Base-by-base conservation (phyloP, 345 rosid species). In the Salix viminalis region DNA sequence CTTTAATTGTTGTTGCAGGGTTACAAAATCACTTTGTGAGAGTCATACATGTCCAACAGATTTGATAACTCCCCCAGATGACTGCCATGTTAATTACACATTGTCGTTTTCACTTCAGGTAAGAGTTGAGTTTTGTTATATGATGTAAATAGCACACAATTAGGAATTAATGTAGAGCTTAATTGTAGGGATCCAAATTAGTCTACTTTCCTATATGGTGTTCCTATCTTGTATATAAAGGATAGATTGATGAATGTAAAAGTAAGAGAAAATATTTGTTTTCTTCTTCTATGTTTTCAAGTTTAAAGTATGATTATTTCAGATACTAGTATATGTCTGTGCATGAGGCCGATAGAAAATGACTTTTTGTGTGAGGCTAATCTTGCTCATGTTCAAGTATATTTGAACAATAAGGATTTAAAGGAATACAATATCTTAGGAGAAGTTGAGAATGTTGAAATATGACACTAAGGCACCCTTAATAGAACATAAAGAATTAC, bases 41-140 rank as follows among this genome's bases (percentile, higher is more conserved):
- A 93, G 89, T 73, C 89, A 87, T 77, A 80, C 89, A 84, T 96
- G 99, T 80, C 99, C 99, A 46, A 81, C 82, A 62, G 98, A 96
- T 86, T 88, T 96, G 84, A 89, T 91, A 75, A 91, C 88, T 84
- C 99, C 98, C 71, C 99, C 97, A 46, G 99, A 96, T 85, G 99
- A 96, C 83, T 96, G 99, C 85, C 98, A 93, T 90, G 97, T 91
- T 79, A 96, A 96, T 79, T 91, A 90, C 80, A 93, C 98, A 21
- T 83, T 96, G 69, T 88, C 98, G 26, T 96, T 91, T 87, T 91
- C 99, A 46, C 89, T 96, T 80, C 98, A 93, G 86, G 99, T 93
- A 86, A 81, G 86, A 65, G 56, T 69, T 19, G 37, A 36, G 37
- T 36, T 36, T 36, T 36, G 37, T 5, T 36, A 36, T 36, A 5